A percentile compares a stretch with the other conserved stretches of the same genome.
Conservation (phyloP, 106 monocot genomes). For the Iris macrosiphon region DNA sequence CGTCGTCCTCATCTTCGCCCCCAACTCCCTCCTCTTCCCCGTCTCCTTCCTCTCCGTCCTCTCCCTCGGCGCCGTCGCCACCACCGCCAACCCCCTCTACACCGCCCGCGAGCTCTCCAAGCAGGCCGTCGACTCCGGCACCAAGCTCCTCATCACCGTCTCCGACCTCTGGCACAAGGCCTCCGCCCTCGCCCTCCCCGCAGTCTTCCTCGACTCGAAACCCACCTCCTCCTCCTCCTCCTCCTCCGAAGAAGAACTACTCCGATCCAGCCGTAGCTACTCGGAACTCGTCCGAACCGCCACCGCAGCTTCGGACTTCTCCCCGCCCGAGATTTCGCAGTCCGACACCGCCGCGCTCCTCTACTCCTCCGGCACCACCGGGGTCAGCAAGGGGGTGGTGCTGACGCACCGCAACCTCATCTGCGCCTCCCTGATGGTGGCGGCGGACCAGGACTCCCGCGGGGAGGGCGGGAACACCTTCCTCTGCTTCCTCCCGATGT, state of each 20-base stretch:
- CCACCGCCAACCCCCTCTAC: conserved; percentile 72
- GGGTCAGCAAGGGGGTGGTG: conserved; percentile 72
- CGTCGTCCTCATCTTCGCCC: conserved; percentile 73
- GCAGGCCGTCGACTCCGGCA: conserved; percentile 48
- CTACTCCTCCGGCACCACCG: conserved; percentile 91
- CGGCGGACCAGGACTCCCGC: conserved; percentile 33
- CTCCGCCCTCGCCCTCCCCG: conserved; percentile 34
- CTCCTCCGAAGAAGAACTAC: conserved; percentile 10
- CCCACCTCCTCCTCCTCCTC: conserved; percentile 4
- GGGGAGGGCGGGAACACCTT: conserved; percentile 39
- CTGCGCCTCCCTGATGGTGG: conserved; percentile 41
- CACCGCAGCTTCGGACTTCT: conserved; percentile 1
- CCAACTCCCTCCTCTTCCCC: conserved; percentile 61
- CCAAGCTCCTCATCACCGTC: conserved; percentile 45
- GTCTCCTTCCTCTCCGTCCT: conserved; percentile 53
- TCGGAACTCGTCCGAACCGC: conserved; percentile 16
- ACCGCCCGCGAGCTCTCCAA: conserved; percentile 61
- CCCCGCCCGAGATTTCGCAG: conserved; percentile 22
- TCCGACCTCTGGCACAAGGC: conserved; percentile 41
- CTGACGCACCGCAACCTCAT: conserved; percentile 76
- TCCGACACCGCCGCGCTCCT: conserved; percentile 67
- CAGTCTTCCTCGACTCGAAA: conserved; percentile 22
- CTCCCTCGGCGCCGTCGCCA: conserved; percentile 58
- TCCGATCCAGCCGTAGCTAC: conserved; percentile 18
- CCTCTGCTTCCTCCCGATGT: conserved; percentile 76